phyloP scores from a whole-genome alignment of 352 stramenopile genomes.

The Hyaloperonospora arabidopsidis region DNA sequence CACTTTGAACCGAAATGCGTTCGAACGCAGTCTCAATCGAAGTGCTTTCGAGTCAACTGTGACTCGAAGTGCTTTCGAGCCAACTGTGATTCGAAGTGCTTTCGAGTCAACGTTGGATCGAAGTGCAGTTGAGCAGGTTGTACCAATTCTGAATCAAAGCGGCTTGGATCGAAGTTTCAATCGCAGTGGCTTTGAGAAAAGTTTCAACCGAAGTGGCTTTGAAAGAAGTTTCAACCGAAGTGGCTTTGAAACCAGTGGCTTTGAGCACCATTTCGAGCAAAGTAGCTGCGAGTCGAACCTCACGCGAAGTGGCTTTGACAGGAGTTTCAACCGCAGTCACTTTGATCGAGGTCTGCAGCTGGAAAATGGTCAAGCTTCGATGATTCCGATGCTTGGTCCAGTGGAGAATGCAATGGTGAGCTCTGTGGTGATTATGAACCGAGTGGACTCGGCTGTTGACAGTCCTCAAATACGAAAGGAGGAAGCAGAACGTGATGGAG shows the following conservation, averaged over 20 bases:
- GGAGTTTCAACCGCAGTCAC: constrained; percentile 3
- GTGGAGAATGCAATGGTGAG: constrained; percentile 23
- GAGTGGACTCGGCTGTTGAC: constrained; percentile 16
- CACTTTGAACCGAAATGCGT: not conserved
- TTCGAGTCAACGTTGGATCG: too few relatives aligned
- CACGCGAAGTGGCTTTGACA: constrained; percentile 8
- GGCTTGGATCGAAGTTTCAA: constrained; percentile 18
- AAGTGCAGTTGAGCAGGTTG: constrained; percentile 6
- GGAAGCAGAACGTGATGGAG: constrained; percentile 2
- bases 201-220: constrained; percentile 8
- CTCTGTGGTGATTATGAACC: constrained; percentile 30
- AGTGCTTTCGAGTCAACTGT: constrained; percentile 1
- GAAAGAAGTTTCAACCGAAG: constrained; percentile 8
- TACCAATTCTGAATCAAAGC: constrained; percentile 12
- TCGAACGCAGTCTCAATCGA: too few relatives aligned
- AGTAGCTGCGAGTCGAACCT: constrained; percentile 4
- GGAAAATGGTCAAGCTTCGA: constrained; percentile 21
- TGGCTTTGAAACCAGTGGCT: constrained; percentile 2
- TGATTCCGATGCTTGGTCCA: constrained; percentile 22
- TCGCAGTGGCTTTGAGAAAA: constrained; percentile 11
- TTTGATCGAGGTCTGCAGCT: constrained; percentile 18
- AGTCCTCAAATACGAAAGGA: constrained; percentile 16
- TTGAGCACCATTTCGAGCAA: constrained; percentile 17
- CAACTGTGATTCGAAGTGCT: constrained; percentile 11
- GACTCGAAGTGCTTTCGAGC: constrained; percentile 20